A percentile compares a stretch with the other conserved stretches of the same genome.
Evolutionary conservation across 352 stramenopile genomes (phyloP).

Genomic region (Pythium periplocum): DNA sequence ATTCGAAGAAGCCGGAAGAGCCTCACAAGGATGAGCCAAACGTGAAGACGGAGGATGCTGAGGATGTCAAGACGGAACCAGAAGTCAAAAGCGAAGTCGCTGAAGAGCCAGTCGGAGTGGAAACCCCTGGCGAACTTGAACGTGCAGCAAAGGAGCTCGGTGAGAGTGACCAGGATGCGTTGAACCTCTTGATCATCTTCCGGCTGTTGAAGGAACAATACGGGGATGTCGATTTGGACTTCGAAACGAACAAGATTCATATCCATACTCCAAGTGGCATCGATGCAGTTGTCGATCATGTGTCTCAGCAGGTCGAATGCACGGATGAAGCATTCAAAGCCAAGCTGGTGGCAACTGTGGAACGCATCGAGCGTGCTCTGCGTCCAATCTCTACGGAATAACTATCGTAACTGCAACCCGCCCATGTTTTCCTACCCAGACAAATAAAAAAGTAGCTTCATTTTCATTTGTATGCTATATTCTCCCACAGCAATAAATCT

Average conservation of each 20-base stretch:
- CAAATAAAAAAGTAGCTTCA: too few relatives aligned
- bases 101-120: slow-evolving; percentile 13
- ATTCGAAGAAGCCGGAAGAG: slow-evolving; percentile 40
- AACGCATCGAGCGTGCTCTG: slow-evolving; percentile 59
- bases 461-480: too few relatives aligned
- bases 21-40: slow-evolving; percentile 11
- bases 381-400: slow-evolving; percentile 56
- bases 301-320: slow-evolving; percentile 60
- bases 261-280: slow-evolving; percentile 74
- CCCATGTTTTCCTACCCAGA: too few relatives aligned
- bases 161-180: slow-evolving; percentile 64
- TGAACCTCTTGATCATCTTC: slow-evolving; percentile 83
- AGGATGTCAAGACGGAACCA: slow-evolving; percentile 24
- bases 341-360: slow-evolving; percentile 65
- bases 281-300: slow-evolving; percentile 58
- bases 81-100: slow-evolving; percentile 13
- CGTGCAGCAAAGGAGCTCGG: slow-evolving; percentile 63
- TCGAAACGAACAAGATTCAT: slow-evolving; percentile 87
- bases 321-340: slow-evolving; percentile 58
- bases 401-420: neutral
- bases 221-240: slow-evolving; percentile 78
- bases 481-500: too few relatives aligned
- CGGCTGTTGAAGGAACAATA: slow-evolving; percentile 84
- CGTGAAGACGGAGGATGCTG: slow-evolving; percentile 15
- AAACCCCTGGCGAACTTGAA: slow-evolving; percentile 32